Base-by-base conservation (phyloP, 805 yeast genomes). In the Barnettozyma wickerhamii region DNA sequence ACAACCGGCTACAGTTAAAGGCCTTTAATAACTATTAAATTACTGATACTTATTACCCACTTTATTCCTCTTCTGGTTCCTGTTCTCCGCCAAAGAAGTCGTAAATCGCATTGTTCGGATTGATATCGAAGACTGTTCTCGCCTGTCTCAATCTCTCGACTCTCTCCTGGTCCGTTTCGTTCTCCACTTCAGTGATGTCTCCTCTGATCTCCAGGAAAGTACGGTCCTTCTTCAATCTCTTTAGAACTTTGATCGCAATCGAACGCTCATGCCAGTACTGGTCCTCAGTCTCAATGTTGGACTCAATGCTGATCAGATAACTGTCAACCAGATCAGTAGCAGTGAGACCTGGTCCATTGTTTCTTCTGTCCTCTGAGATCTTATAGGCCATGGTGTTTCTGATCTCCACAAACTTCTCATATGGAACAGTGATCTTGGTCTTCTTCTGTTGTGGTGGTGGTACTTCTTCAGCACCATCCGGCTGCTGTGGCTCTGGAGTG, bases 321-420 rank as follows among this genome's bases (percentile, higher is more conserved):
- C 89, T 85, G 34, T 85, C 81, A n/a, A 81, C 77, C 36, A 93
- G 66, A 28, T 78, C 79, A 6, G 74, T 77, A 4, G 79, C 82
- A 0, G 84, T 76, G 42, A 85, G 64, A 7, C 95, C 96, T 20
- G 69, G 73, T 5, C 74, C 68, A 10, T 65, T 71, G 3, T 60
- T 60, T 26, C 68, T 72, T 43, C 77, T 80, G 43, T 73, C 74
- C 41, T 75, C 77, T n/a, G 77, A 69, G 10, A 84, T 76, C 52
- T 77, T 76, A 38, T 74, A 71, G 20, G 90, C 89, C 48, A 90
- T 68, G 45, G 82, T 62, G 58, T 87, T 85, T 82, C 87, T 85
- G 70, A 90, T 85, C 34, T 80, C 72, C 21, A 84, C 82, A 60
- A 88, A 91, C 60, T 84, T 85, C 56, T 91, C 97, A 59, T 88